Percentiles rank a stretch among this genome's conserved stretches.
These are phyloP conservation scores for Trichosanthes cucumerina DNA, from an alignment of 306 rosid genomes.

Conservation along the genomic window DNA sequence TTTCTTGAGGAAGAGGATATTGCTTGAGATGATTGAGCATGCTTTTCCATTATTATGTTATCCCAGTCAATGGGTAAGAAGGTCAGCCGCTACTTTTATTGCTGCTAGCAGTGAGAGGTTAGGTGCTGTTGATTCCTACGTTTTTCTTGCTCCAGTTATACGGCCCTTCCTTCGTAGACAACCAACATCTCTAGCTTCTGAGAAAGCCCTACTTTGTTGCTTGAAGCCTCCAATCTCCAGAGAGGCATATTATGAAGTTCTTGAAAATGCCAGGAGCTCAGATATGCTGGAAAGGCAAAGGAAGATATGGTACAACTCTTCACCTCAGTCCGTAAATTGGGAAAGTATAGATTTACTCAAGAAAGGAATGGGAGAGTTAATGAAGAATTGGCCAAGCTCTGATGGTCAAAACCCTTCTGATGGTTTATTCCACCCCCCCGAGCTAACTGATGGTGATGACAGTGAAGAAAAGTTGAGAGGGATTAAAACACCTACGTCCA, in stretches of 20 bases:
- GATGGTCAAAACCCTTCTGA: constrained; percentile 38
- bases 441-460: constrained; percentile 49
- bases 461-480: constrained; percentile 64
- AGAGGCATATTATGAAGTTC: constrained; percentile 58
- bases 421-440: constrained; percentile 41
- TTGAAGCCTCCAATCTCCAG: constrained; percentile 79
- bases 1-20: constrained; percentile 75
- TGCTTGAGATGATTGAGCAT: constrained; percentile 87
- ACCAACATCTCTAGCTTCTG: constrained; percentile 86
- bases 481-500: constrained; percentile 48
- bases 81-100: constrained; percentile 80
- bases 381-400: constrained; percentile 50
- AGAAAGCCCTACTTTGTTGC: constrained; percentile 61
- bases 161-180: constrained; percentile 78
- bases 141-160: constrained; percentile 85
- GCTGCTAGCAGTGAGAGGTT: constrained; percentile 83
- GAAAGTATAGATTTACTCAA: constrained; percentile 68
- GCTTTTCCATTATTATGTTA: constrained; percentile 84
- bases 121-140: constrained; percentile 92
- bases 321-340: constrained; percentile 79
- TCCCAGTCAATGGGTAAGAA: constrained; percentile 87
- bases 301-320: constrained; percentile 90
- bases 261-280: constrained; percentile 87
- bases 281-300: constrained; percentile 96
- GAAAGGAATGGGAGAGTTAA: constrained; percentile 51